Conservation (phyloP, 306 rosid species). For the Luffa acutangula region DNA sequence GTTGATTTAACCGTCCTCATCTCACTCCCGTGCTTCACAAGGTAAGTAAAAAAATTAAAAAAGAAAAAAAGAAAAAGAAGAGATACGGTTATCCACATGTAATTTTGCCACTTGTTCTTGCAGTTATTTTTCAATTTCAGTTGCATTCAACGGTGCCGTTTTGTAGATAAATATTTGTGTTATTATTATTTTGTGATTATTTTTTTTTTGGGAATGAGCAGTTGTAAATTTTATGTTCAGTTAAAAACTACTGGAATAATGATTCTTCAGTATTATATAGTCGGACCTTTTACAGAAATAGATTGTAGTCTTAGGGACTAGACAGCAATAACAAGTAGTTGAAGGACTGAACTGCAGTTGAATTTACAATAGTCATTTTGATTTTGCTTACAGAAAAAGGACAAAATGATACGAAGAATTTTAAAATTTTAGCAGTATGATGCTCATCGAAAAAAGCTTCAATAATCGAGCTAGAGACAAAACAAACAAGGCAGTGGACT, state of each 20-base stretch:
- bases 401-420: not conserved
- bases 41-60: slow-evolving; percentile 8
- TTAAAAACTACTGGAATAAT: not conserved
- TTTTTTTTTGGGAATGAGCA: not conserved
- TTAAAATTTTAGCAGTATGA: not conserved
- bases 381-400: not conserved
- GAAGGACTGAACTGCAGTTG: not conserved
- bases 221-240: slow-evolving; percentile 18
- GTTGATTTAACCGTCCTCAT: slow-evolving; percentile 37
- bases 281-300: not conserved
- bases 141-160: slow-evolving; percentile 1
- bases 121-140: not conserved
- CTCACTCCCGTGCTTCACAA: slow-evolving; percentile 12
- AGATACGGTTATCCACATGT: not conserved
- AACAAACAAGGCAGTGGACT: not conserved
- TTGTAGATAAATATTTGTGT: slow-evolving; percentile 26
- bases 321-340: not conserved
- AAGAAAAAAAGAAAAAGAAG: not conserved
- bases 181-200: not conserved
- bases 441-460: not conserved
- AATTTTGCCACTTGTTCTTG: slow-evolving; percentile 2
- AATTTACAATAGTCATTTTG: not conserved
- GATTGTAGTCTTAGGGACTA: not conserved
- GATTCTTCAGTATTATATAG: not conserved
- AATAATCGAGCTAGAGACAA: not conserved